Evolutionary conservation across 768 basidiomycete species (phyloP).

Genomic region (Porphyrellus cyaneotinctus): DNA sequence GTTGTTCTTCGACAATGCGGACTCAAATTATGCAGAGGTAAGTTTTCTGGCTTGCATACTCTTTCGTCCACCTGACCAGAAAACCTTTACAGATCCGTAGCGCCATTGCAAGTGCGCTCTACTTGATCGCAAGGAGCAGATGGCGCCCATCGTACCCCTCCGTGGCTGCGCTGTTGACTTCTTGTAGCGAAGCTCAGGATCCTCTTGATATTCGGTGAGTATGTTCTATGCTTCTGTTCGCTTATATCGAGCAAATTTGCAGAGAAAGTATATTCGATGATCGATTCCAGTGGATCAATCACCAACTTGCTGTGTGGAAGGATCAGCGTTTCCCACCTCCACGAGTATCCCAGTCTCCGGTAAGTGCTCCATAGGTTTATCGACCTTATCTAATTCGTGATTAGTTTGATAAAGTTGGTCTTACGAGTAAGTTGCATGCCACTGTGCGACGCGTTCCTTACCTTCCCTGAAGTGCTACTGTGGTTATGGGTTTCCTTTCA

Average conservation of each 20-base stretch:
- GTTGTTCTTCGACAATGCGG: slow-evolving; percentile 68
- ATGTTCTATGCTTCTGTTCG: background rate
- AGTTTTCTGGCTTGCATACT: slow-evolving; percentile 1
- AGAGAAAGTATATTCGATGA: slow-evolving; percentile 56
- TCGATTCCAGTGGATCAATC: slow-evolving; percentile 53
- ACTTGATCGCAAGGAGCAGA: slow-evolving; percentile 50
- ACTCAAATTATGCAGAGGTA: slow-evolving; percentile 86
- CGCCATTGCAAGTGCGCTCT: slow-evolving; percentile 64
- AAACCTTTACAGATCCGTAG: slow-evolving; percentile 52
- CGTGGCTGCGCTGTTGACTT: slow-evolving; percentile 47
- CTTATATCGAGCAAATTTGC: slow-evolving; percentile 2
- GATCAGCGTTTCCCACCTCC: slow-evolving; percentile 79
- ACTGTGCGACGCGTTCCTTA: slow-evolving; percentile 11
- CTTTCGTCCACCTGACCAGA: background rate
- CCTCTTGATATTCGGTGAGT: slow-evolving; percentile 59
- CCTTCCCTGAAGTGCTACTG: slow-evolving; percentile 52
- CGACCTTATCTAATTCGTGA: slow-evolving; percentile 13
- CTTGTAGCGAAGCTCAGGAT: slow-evolving; percentile 50
- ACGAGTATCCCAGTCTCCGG: slow-evolving; percentile 78
- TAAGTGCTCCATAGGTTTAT: slow-evolving; percentile 21
- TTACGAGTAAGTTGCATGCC: slow-evolving; percentile 54
- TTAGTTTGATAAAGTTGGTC: slow-evolving; percentile 83
- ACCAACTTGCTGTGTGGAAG: slow-evolving; percentile 64
- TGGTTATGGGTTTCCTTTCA: slow-evolving; percentile 81
- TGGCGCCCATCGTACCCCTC: slow-evolving; percentile 70